Evolutionary conservation across 2,329 filamentous ascomycete species (phyloP).

Genomic region (Aspergillus ibericus): DNA sequence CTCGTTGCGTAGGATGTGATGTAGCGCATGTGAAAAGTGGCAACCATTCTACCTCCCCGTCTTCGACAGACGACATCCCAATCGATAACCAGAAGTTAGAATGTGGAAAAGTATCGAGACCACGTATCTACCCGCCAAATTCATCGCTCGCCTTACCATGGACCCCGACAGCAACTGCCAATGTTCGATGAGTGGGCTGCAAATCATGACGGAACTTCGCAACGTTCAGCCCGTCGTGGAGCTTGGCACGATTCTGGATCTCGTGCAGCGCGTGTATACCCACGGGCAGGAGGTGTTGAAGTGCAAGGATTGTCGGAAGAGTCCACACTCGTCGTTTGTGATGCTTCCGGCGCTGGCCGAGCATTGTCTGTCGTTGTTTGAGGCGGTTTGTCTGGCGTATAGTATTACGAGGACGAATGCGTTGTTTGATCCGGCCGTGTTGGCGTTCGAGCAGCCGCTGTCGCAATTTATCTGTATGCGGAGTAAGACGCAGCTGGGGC

Average conservation of each 20-base stretch:
- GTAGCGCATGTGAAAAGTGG: slow-evolving; percentile 17
- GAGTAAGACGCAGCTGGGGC: slow-evolving; percentile 26
- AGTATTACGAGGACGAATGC: slow-evolving; percentile 21
- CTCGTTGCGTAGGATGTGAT: neutral
- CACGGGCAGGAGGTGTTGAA: slow-evolving; percentile 24
- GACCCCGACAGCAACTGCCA: slow-evolving; percentile 20
- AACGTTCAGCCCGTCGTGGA: slow-evolving; percentile 29
- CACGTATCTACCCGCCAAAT: neutral
- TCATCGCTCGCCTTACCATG: neutral
- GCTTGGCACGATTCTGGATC: slow-evolving; percentile 24
- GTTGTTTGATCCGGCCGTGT: slow-evolving; percentile 24
- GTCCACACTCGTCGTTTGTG: slow-evolving; percentile 26
- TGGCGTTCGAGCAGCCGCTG: slow-evolving; percentile 24
- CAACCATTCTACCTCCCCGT: neutral
- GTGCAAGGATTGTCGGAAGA: slow-evolving; percentile 24
- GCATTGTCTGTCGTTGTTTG: slow-evolving; percentile 28
- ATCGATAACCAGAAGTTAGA: neutral
- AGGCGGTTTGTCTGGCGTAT: slow-evolving; percentile 29
- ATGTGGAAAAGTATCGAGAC: neutral
- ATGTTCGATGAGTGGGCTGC: slow-evolving; percentile 25
- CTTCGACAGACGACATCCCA: neutral
- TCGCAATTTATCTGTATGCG: slow-evolving; percentile 27
- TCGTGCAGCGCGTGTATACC: slow-evolving; percentile 23
- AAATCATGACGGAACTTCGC: slow-evolving; percentile 25
- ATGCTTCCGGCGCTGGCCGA: slow-evolving; percentile 45